These are phyloP conservation scores for Acanthamoeba healyi DNA, from an alignment of 208 protist species.

Conservation along the genomic window DNA sequence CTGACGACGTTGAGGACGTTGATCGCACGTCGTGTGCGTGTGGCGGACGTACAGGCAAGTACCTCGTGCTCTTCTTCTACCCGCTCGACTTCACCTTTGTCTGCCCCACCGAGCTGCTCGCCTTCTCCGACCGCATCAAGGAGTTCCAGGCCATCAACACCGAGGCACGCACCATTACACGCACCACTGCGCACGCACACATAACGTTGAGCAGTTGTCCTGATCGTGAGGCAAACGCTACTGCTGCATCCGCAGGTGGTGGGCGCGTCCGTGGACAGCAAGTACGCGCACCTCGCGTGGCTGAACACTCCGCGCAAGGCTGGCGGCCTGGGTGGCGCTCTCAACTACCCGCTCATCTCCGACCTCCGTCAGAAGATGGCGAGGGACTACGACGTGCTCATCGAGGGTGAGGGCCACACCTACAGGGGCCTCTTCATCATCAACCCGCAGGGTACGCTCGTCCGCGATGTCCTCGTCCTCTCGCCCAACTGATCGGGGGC, in stretches of 20 bases:
- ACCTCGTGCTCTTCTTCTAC: conserved; percentile 97
- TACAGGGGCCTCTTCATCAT: too few relatives aligned
- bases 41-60: too few relatives aligned
- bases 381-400: conserved; percentile 94
- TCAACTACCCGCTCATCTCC: conserved; percentile 96
- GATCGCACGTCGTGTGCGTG: too few relatives aligned
- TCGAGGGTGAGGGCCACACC: conserved; percentile 86
- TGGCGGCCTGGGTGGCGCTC: conserved; percentile 96
- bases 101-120: conserved; percentile 97
- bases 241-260: too few relatives aligned
- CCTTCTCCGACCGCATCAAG: conserved; percentile 95
- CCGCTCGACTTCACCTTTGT: conserved; percentile 98
- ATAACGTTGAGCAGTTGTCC: neutral
- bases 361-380: conserved; percentile 96
- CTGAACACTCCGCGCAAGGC: conserved; percentile 95
- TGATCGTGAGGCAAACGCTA: too few relatives aligned
- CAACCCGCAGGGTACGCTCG: too few relatives aligned
- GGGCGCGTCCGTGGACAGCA: conserved; percentile 74
- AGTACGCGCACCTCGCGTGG: conserved; percentile 92
- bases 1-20: too few relatives aligned
- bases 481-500: too few relatives aligned
- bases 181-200: neutral
- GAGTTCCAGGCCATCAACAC: conserved; percentile 95
- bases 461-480: too few relatives aligned
- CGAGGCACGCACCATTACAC: conserved; percentile 81